Conservation (phyloP, 176 grass and related monocot genomes). For the Oryza brachyantha region DNA sequence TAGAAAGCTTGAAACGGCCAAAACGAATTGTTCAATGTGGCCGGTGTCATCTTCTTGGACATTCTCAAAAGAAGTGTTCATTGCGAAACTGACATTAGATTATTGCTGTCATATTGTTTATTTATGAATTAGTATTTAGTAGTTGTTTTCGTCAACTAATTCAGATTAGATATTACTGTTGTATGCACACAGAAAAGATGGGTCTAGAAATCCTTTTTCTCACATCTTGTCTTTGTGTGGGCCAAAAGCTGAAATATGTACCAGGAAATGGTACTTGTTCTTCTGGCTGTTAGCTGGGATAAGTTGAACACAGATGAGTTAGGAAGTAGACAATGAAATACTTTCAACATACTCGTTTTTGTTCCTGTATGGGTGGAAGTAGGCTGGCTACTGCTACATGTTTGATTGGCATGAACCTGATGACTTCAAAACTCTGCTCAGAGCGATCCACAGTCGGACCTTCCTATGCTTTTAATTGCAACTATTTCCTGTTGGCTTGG, state of each 20-base stretch:
- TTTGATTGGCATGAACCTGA: not conserved
- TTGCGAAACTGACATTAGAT: conserved; percentile 45
- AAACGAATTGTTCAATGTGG: conserved; percentile 90
- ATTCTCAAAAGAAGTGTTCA: conserved; percentile 96
- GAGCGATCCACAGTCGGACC: not conserved
- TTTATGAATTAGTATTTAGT: conserved; percentile 19
- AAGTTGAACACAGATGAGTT: not conserved
- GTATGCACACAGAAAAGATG: not conserved
- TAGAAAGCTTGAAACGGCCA: conserved; percentile 90
- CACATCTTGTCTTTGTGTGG: not conserved
- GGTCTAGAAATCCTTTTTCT: not conserved
- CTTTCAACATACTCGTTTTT: not conserved
- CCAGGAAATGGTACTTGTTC: not conserved
- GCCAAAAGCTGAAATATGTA: not conserved
- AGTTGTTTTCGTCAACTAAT: conserved; percentile 10
- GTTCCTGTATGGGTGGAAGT: not conserved
- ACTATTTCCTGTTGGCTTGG: not conserved
- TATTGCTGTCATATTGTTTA: not conserved
- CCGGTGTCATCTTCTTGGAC: conserved; percentile 85
- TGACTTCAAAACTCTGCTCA: not conserved
- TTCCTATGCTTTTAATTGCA: not conserved
- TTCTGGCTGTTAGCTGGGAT: not conserved
- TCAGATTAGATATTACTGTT: not conserved
- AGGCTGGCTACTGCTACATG: not conserved
- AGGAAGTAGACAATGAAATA: not conserved